Conservation (phyloP, 441 rosid genomes). For the Arabidopsis hybrid region DNA sequence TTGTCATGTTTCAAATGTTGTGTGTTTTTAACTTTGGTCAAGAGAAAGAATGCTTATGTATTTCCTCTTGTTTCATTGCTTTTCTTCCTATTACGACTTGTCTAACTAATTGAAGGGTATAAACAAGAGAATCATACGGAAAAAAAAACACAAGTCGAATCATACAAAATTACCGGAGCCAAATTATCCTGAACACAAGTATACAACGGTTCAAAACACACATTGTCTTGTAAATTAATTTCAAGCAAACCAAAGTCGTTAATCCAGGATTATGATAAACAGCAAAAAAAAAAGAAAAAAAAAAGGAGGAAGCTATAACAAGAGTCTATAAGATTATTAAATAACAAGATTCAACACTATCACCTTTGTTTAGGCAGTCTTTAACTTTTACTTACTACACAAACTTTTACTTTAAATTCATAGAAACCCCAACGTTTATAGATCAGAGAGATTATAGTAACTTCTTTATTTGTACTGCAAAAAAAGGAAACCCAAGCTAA, state of each 20-base stretch:
- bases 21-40: constrained; percentile 19
- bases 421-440: constrained; percentile 23
- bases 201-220: not conserved
- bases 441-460: constrained; percentile 6
- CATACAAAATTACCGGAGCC: not conserved
- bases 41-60: constrained; percentile 1
- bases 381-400: constrained; percentile 26
- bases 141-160: no score
- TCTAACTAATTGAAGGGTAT: not conserved
- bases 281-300: not conserved
- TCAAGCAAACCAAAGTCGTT: not conserved
- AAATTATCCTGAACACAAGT: not conserved
- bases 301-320: constrained; percentile 16
- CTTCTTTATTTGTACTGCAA: constrained; percentile 31
- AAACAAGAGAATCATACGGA: not conserved
- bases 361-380: constrained; percentile 35
- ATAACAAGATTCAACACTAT: not conserved
- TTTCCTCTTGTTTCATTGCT: not conserved
- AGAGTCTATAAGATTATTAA: constrained; percentile 22
- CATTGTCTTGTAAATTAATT: not conserved
- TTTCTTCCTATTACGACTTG: not conserved
- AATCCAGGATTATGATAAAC: not conserved
- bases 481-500: constrained; percentile 28
- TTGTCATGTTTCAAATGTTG: constrained; percentile 7
- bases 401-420: constrained; percentile 22